Percentiles rank a stretch among this genome's conserved stretches.
phyloP scores from a whole-genome alignment of 495 filamentous ascomycete genomes.

The Chlorociboria aeruginascens region DNA sequence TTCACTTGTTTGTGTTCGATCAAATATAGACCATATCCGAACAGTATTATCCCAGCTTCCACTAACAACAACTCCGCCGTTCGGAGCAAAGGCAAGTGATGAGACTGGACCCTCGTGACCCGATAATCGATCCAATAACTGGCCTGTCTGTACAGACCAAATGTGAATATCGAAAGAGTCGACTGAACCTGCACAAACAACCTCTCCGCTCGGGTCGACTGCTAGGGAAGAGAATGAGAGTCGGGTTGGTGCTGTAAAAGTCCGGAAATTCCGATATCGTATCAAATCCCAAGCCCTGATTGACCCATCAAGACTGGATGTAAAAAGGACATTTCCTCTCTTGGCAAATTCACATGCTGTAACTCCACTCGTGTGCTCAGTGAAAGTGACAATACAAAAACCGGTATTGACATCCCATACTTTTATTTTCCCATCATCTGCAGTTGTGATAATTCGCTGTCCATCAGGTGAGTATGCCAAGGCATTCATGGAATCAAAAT shows the following conservation, averaged over 20 bases:
- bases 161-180: slow-evolving; percentile 96
- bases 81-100: slow-evolving; percentile 73
- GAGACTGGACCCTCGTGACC: slow-evolving; percentile 93
- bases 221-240: slow-evolving; percentile 87
- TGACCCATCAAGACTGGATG: slow-evolving; percentile 85
- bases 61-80: slow-evolving; percentile 70
- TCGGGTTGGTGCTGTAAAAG: slow-evolving; percentile 85
- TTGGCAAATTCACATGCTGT: slow-evolving; percentile 94
- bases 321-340: slow-evolving; percentile 89
- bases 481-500: slow-evolving; percentile 93
- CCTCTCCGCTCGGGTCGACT: slow-evolving; percentile 92
- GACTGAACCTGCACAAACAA: slow-evolving; percentile 86
- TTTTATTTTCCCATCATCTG: slow-evolving; percentile 96
- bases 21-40: slow-evolving; percentile 90
- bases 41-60: slow-evolving; percentile 95
- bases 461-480: slow-evolving; percentile 90
- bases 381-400: slow-evolving; percentile 96
- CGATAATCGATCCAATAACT: slow-evolving; percentile 78
- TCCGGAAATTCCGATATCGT: slow-evolving; percentile 91
- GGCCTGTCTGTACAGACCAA: slow-evolving; percentile 96
- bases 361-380: slow-evolving; percentile 88
- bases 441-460: slow-evolving; percentile 79
- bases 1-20: slow-evolving; percentile 85
- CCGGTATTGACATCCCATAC: slow-evolving; percentile 95
- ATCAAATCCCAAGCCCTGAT: slow-evolving; percentile 94